Evolutionary conservation across 129 eudicot genomes (phyloP), one percentile per base, ranked within the genome.

Genomic region (Artemisia annua): DNA sequence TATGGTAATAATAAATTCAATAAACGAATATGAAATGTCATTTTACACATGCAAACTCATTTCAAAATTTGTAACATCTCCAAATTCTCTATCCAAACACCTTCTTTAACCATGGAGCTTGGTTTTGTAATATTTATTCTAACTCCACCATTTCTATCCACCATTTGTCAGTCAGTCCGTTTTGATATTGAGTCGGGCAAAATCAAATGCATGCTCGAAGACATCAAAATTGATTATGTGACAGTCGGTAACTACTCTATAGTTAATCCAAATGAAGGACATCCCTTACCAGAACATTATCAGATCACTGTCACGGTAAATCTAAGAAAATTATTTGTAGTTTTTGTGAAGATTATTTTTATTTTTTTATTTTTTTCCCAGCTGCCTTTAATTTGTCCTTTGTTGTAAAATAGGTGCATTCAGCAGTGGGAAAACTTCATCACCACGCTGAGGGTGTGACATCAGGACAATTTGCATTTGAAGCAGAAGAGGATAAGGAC

Each of bases 121-220:
- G 39, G 49, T 13, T 8, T 59, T 3, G 44, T 20, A 9, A 6
- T 77, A 14, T 69, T 69, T 64, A 50, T 77, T 24, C 11, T 50
- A 61, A 69, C 28, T 55, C 58, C 62, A 51, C 58, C 76, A 22
- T 62, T 82, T 75, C 35, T 89, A 17, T 53, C 75, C n/a, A n/a
- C n/a, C n/a, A n/a, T n/a, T n/a, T n/a, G n/a, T n/a, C n/a, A n/a
- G n/a, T n/a, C n/a, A n/a, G 61, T 93, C 67, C 81, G 87, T 44
- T 87, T 93, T 73, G 85, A 93, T 56, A 82, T 90, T 18, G 82
- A 87, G 69, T 90, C 98, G 7, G 96, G 97, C 14, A 75, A 43
- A 67, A 82, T 88, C 24, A 93, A 87, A 82, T 93, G 98, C 82
- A 89, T 93, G 24, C 4, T 85, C 18, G 98, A 93, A 74, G 96